Conservation (phyloP, 164 flowering plant genomes). For the Cinnamomum micranthum region DNA sequence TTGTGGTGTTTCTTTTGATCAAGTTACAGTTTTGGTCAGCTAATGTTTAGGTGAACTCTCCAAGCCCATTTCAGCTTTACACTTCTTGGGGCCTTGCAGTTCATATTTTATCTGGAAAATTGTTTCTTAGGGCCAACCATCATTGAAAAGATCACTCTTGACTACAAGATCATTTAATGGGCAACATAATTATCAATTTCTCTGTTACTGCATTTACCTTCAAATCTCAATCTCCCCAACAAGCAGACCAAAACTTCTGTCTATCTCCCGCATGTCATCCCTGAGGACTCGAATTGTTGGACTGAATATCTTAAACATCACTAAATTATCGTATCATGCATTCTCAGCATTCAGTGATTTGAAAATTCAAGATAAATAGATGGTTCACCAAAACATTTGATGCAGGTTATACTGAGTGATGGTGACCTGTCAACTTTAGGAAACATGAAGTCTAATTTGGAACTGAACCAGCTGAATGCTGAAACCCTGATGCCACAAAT, state of each 20-base stretch:
- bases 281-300: too few species aligned
- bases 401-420: slow-evolving; percentile 82
- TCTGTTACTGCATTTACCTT: background rate
- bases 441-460: slow-evolving; percentile 78
- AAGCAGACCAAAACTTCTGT: too few species aligned
- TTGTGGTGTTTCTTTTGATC: background rate
- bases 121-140: background rate
- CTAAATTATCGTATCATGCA: background rate
- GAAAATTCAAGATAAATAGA: background rate
- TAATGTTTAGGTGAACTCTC: background rate
- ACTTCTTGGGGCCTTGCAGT: background rate
- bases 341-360: background rate
- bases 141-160: background rate
- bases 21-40: background rate
- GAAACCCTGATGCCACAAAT: slow-evolving; percentile 15
- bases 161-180: too few species aligned
- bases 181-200: too few species aligned
- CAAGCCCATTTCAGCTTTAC: background rate
- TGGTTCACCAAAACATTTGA: background rate
- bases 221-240: background rate
- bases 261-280: too few species aligned
- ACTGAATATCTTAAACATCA: background rate
- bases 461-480: slow-evolving; percentile 43
- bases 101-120: too few species aligned
- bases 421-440: slow-evolving; percentile 73